Evolutionary conservation across 352 stramenopile species (phyloP).

Genomic region (Pythium graminicola): DNA sequence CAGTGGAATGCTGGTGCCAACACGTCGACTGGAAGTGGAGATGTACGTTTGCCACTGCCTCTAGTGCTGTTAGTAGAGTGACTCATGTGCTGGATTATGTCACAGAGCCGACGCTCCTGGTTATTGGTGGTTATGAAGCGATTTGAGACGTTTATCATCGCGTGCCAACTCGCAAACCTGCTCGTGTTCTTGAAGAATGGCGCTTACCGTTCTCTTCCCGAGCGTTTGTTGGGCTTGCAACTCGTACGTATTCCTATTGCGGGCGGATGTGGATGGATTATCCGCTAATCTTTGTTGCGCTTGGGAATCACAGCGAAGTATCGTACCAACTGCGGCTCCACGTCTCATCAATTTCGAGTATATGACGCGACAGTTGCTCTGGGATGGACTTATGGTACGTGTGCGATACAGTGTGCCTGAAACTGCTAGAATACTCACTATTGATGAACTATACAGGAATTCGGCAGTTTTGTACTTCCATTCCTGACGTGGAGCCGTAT

Average conservation of each 20-base stretch:
- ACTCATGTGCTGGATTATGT: not conserved
- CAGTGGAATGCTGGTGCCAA: conserved; percentile 27
- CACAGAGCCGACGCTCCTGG: conserved; percentile 25
- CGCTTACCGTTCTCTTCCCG: conserved; percentile 59
- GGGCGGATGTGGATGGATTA: no score
- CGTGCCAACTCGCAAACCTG: conserved; percentile 65
- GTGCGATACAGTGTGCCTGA: not conserved
- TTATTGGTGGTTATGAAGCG: conserved; percentile 58
- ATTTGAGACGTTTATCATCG: conserved; percentile 58
- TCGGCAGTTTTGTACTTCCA: conserved; percentile 68
- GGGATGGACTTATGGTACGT: conserved; percentile 72
- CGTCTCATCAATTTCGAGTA: conserved; percentile 83
- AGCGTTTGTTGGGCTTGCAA: conserved; percentile 62
- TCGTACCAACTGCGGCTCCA: conserved; percentile 39
- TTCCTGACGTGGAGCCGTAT: conserved; percentile 62
- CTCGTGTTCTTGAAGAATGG: conserved; percentile 68
- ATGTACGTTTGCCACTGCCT: no score
- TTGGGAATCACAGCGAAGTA: conserved; percentile 45
- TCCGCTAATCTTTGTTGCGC: no score
- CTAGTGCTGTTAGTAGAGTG: no score
- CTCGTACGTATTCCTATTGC: conserved; percentile 49
- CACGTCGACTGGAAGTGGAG: conserved; percentile 3
- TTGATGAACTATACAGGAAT: conserved; percentile 40
- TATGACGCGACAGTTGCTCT: conserved; percentile 82
- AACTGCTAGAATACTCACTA: not conserved